A percentile compares a stretch with the other conserved stretches of the same genome.
phyloP scores from a whole-genome alignment of 495 filamentous ascomycete species.

The Hapsidospora chrysogenum region DNA sequence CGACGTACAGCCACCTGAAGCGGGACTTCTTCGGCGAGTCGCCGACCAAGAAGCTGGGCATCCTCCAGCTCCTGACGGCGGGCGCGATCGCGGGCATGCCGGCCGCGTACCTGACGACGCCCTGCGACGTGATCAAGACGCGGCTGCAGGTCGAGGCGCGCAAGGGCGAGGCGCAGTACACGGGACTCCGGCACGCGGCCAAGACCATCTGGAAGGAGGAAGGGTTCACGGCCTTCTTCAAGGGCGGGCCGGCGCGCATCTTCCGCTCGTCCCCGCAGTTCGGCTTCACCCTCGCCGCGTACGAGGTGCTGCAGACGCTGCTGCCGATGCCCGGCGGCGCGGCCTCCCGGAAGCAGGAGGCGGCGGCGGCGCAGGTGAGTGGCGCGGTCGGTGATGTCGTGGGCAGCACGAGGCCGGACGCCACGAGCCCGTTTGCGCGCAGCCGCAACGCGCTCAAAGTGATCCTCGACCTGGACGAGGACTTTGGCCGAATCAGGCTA shows the following conservation, averaged over 20 bases:
- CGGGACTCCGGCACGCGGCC: constrained; percentile 73
- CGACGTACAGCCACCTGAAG: constrained; percentile 88
- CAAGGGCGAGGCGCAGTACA: constrained; percentile 82
- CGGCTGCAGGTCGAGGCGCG: constrained; percentile 92
- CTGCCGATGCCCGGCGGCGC: constrained; percentile 62
- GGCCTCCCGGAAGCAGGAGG: constrained; percentile 19
- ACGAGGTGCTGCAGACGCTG: constrained; percentile 73
- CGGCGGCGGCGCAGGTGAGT: background rate
- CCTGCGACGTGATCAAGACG: constrained; percentile 98
- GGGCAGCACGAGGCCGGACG: constrained; percentile 29
- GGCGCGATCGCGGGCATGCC: constrained; percentile 98
- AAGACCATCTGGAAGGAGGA: constrained; percentile 72
- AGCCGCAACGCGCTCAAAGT: constrained; percentile 94
- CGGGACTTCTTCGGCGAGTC: constrained; percentile 84
- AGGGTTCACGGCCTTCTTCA: constrained; percentile 93
- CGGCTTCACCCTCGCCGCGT: constrained; percentile 88
- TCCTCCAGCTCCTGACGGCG: constrained; percentile 82
- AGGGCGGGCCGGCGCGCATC: constrained; percentile 90
- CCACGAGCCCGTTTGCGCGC: constrained; percentile 64
- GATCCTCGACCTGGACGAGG: constrained; percentile 82
- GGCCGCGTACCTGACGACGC: constrained; percentile 91
- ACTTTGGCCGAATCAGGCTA: constrained; percentile 57
- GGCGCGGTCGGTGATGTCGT: constrained; percentile 19
- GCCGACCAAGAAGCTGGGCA: constrained; percentile 73
- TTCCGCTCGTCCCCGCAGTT: constrained; percentile 91